These are phyloP conservation scores for Trypanosoma mega DNA, from an alignment of 208 protist genomes.

Conservation along the genomic window DNA sequence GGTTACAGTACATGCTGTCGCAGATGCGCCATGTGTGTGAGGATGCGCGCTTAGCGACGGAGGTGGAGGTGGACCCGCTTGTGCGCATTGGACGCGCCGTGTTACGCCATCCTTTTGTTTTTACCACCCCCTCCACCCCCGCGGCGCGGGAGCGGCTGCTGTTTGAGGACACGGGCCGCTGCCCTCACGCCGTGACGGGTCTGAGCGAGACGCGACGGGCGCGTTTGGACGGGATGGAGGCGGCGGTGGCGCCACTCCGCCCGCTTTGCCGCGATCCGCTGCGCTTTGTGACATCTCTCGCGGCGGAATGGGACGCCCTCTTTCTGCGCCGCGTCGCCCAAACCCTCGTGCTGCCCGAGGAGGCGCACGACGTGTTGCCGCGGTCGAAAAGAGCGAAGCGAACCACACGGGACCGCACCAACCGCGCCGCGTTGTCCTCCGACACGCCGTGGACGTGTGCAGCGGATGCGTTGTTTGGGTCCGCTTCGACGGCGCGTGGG, in stretches of 20 bases:
- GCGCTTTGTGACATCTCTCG: conserved; percentile 43
- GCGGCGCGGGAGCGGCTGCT: conserved; percentile 33
- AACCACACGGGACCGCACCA: no score
- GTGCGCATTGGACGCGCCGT: conserved; percentile 39
- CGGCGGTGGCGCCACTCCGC: conserved; percentile 34
- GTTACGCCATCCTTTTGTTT: conserved; percentile 63
- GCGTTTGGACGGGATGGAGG: conserved; percentile 40
- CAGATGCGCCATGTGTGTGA: conserved; percentile 44
- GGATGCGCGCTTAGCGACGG: conserved; percentile 22
- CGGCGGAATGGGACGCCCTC: conserved; percentile 57
- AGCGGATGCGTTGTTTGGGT: conserved; percentile 20
- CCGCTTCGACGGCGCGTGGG: not conserved
- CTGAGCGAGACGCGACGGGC: conserved; percentile 28
- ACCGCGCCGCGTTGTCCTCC: no score
- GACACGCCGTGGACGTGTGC: conserved; percentile 17
- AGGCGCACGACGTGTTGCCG: conserved; percentile 63
- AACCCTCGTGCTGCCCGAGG: conserved; percentile 53
- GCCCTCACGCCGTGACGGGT: not conserved
- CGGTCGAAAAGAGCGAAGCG: conserved; percentile 6
- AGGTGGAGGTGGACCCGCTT: conserved; percentile 53
- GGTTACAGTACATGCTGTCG: conserved; percentile 58
- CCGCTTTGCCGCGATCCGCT: conserved; percentile 42
- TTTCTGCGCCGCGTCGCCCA: conserved; percentile 52
- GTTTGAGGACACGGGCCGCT: conserved; percentile 31
- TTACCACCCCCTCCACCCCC: conserved; percentile 34